Conservation (phyloP, 768 basidiomycete species). For the Russula sp. region DNA sequence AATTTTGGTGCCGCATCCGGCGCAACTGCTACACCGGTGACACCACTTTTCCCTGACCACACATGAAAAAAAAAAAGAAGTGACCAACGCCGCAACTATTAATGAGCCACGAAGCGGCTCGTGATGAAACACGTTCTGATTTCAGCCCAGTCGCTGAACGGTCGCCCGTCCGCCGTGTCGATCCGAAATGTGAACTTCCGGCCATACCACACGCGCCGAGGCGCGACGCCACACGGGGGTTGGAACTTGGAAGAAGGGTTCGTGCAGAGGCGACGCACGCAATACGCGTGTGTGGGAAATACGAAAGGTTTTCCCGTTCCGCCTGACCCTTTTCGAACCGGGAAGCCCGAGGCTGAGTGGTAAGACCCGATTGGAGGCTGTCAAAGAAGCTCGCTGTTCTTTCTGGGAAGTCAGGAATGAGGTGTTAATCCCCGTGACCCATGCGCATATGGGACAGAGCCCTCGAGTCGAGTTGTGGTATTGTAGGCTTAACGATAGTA, state of each 20-base stretch:
- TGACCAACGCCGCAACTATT: neutral
- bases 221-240: slow-evolving; percentile 1
- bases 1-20: no score
- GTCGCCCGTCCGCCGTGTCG: neutral
- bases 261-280: neutral
- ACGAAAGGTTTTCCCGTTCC: neutral
- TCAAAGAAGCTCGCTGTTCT: slow-evolving; percentile 14
- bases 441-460: neutral
- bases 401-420: slow-evolving; percentile 10
- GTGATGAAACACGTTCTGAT: neutral
- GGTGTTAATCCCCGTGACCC: slow-evolving; percentile 15
- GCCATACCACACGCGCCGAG: neutral
- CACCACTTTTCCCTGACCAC: neutral
- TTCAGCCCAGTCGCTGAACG: neutral
- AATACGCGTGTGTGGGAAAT: neutral
- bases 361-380: slow-evolving; percentile 8
- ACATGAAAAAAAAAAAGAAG: neutral
- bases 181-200: slow-evolving; percentile 1
- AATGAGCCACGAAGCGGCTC: neutral
- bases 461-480: neutral
- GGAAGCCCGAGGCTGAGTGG: neutral
- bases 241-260: neutral
- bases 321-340: neutral
- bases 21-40: neutral
- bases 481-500: neutral